phyloP scores from a whole-genome alignment of 306 rosid genomes.

The Arachis hypogaea region DNA sequence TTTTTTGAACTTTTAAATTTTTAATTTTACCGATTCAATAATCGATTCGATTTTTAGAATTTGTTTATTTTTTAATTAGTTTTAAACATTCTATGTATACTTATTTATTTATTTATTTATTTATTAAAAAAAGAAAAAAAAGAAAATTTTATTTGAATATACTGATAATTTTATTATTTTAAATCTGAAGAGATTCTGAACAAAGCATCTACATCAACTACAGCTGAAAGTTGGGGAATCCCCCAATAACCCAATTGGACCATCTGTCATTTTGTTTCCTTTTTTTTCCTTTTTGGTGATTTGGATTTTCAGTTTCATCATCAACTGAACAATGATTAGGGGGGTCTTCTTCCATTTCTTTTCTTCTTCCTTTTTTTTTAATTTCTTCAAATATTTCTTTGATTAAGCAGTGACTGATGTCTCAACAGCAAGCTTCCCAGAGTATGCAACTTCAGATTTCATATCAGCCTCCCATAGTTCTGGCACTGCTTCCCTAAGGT shows the following conservation, averaged over 20 bases:
- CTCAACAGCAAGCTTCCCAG: conserved; percentile 80
- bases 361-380: neutral
- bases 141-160: conserved; percentile 33
- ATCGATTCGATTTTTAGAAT: too few species aligned
- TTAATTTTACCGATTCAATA: too few species aligned
- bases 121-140: conserved; percentile 1
- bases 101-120: too few species aligned
- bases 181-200: conserved; percentile 6
- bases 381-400: too few species aligned
- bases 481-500: conserved; percentile 84
- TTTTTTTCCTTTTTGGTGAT: neutral
- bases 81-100: neutral
- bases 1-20: too few species aligned
- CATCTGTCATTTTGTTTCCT: neutral
- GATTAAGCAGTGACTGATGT: conserved; percentile 79
- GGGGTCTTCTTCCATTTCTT: neutral
- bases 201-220: conserved; percentile 53
- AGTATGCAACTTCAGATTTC: conserved; percentile 72
- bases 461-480: conserved; percentile 82
- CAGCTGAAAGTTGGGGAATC: conserved; percentile 38
- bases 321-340: conserved; percentile 20
- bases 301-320: conserved; percentile 1
- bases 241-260: conserved; percentile 26
- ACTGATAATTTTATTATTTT: conserved; percentile 7
- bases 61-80: neutral